These are phyloP conservation scores for Cryphonectria parasitica DNA, from an alignment of 2,329 filamentous ascomycete genomes.

Conservation along the genomic window DNA sequence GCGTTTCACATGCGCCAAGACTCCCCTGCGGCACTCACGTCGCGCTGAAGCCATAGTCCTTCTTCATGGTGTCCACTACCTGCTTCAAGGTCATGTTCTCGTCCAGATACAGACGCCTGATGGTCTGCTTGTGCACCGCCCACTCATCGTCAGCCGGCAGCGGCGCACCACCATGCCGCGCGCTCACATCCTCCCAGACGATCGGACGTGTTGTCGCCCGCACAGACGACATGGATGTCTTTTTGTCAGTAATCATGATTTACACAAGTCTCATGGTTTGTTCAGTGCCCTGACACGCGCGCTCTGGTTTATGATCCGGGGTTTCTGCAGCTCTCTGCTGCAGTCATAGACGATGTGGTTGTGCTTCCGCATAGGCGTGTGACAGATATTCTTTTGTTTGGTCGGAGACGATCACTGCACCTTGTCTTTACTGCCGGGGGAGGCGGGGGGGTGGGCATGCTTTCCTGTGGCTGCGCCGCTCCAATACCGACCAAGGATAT, in stretches of 20 bases:
- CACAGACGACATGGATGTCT: background rate
- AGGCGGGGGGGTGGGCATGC: background rate
- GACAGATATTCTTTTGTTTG: background rate
- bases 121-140: background rate
- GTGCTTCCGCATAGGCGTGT: background rate
- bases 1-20: background rate
- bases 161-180: background rate
- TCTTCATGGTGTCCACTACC: constrained; percentile 4
- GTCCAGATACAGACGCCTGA: constrained; percentile 8
- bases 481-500: background rate
- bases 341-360: background rate
- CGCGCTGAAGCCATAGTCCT: constrained; percentile 11
- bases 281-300: background rate
- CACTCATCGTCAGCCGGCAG: background rate
- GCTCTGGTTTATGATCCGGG: background rate
- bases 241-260: background rate
- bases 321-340: background rate
- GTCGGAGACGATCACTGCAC: background rate
- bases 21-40: constrained; percentile 5
- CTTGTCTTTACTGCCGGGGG: background rate
- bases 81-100: constrained; percentile 14
- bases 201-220: background rate
- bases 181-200: background rate
- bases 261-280: background rate
- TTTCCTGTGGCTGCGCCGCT: constrained; percentile 1